Evolutionary conservation across 345 rosid genomes (phyloP).

Genomic region (Melaleuca quinquenervia): DNA sequence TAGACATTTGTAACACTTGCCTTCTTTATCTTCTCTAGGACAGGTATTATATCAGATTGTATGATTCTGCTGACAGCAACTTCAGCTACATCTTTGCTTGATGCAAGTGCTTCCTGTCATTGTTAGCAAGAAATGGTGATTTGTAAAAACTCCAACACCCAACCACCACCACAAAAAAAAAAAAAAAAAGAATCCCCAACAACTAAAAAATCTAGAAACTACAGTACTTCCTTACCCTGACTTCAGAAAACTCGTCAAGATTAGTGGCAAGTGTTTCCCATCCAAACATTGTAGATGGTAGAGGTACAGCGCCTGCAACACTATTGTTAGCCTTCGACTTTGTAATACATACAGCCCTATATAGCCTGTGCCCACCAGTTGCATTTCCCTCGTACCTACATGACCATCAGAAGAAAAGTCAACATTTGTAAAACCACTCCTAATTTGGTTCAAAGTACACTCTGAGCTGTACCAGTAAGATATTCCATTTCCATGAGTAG

Average conservation of each 20-base stretch:
- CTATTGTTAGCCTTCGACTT: slow-evolving; percentile 15
- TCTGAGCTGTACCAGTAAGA: slow-evolving; percentile 41
- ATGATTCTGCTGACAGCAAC: slow-evolving; percentile 43
- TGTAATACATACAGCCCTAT: slow-evolving; percentile 37
- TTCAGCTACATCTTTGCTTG: slow-evolving; percentile 39
- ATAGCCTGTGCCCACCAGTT: slow-evolving; percentile 63
- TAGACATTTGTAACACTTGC: slow-evolving; percentile 13
- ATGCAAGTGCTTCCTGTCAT: slow-evolving; percentile 53
- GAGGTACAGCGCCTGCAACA: slow-evolving; percentile 18
- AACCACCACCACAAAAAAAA: no score
- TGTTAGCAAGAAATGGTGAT: slow-evolving; percentile 1
- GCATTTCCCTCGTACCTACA: slow-evolving; percentile 69
- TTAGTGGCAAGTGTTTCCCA: slow-evolving; percentile 87
- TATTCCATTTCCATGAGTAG: slow-evolving; percentile 45
- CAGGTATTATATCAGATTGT: slow-evolving; percentile 41
- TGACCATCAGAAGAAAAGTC: neutral
- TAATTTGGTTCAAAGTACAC: slow-evolving; percentile 2
- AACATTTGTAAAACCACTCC: neutral
- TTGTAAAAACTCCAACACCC: neutral
- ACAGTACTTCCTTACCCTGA: slow-evolving; percentile 34
- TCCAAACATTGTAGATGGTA: slow-evolving; percentile 8
- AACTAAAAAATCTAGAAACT: neutral
- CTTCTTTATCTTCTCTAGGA: slow-evolving; percentile 49
- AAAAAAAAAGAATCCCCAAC: neutral
- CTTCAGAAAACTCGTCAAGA: slow-evolving; percentile 48